These are phyloP conservation scores for Colletotrichum zoysiae DNA, from an alignment of 2,329 filamentous ascomycete genomes.

Conservation along the genomic window DNA sequence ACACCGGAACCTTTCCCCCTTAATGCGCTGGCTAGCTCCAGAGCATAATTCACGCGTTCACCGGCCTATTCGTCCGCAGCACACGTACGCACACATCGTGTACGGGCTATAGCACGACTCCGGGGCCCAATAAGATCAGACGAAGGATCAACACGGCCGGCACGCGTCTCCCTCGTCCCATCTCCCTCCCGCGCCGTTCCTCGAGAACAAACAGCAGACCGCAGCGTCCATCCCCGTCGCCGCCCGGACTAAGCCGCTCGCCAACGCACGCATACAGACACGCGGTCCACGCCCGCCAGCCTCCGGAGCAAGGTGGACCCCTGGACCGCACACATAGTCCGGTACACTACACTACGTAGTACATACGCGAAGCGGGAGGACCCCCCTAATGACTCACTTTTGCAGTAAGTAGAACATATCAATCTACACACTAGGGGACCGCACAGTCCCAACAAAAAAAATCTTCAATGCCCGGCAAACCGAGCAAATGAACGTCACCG, in stretches of 20 bases:
- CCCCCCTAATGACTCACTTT: neutral
- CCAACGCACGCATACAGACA: neutral
- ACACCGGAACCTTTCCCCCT: too few species aligned
- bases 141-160: neutral
- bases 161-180: neutral
- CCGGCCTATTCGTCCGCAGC: neutral
- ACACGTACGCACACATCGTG: neutral
- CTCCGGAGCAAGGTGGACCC: neutral
- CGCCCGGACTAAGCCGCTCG: neutral
- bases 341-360: too few species aligned
- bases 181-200: neutral
- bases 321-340: neutral
- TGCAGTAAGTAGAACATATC: neutral
- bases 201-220: neutral
- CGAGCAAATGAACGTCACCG: neutral
- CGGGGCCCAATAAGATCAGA: conserved; percentile 10
- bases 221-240: neutral
- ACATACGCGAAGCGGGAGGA: neutral
- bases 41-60: neutral
- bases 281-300: neutral
- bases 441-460: neutral
- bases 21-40: neutral
- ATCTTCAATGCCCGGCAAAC: neutral
- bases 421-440: neutral
- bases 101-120: conserved; percentile 9